Conservation (phyloP, 192 early-diverging fungal genomes). For the Phycomyces nitens region DNA sequence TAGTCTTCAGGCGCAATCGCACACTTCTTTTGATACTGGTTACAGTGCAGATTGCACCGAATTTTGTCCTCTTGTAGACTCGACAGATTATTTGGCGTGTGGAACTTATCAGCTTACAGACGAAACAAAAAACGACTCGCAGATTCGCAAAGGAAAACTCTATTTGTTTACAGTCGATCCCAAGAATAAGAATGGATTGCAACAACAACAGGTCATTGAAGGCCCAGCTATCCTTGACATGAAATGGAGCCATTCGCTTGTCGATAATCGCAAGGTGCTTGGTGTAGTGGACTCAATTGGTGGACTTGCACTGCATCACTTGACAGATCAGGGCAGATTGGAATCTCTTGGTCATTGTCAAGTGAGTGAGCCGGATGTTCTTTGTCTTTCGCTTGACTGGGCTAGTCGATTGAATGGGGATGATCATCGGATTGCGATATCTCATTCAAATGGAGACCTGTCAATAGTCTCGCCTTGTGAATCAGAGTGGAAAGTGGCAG, state of each 20-base stretch:
- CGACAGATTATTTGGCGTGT: slow-evolving; percentile 50
- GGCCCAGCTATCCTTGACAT: slow-evolving; percentile 68
- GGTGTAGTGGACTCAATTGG: slow-evolving; percentile 65
- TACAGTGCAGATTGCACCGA: slow-evolving; percentile 72
- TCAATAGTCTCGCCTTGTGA: slow-evolving; percentile 46
- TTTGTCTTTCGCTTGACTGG: slow-evolving; percentile 91
- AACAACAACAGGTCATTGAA: slow-evolving; percentile 48
- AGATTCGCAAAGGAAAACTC: slow-evolving; percentile 32
- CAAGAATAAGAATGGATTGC: not conserved
- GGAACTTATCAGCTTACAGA: slow-evolving; percentile 70
- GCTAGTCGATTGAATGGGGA: slow-evolving; percentile 52
- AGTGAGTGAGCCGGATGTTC: slow-evolving; percentile 41
- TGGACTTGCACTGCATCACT: slow-evolving; percentile 46
- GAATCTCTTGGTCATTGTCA: slow-evolving; percentile 26
- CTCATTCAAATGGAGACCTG: slow-evolving; percentile 76
- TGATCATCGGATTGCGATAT: slow-evolving; percentile 49
- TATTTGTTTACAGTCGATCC: slow-evolving; percentile 23
- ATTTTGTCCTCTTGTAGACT: slow-evolving; percentile 58
- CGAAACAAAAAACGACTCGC: slow-evolving; percentile 30
- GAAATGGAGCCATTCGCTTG: slow-evolving; percentile 65
- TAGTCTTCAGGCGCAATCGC: slow-evolving; percentile 23
- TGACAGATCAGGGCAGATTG: slow-evolving; percentile 24
- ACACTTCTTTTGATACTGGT: slow-evolving; percentile 57
- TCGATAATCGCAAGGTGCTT: slow-evolving; percentile 41
- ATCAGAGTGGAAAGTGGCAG: slow-evolving; percentile 25